Base-by-base conservation (phyloP, 805 yeast species). In the Pichia pseudocactophila region DNA sequence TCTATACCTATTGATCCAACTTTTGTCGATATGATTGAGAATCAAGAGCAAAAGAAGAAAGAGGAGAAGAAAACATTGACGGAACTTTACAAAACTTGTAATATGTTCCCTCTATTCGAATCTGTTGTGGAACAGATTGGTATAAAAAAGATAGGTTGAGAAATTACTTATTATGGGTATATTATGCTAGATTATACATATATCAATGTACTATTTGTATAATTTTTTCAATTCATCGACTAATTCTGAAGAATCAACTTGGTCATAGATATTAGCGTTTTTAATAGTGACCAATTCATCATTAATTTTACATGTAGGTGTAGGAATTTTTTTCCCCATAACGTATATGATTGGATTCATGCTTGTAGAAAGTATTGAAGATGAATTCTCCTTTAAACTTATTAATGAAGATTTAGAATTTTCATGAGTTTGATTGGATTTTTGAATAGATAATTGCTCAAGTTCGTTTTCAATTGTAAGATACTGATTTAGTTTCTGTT, bases 1-100 rank as follows among this genome's bases (percentile, higher is more conserved):
- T 78, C 78, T 41, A 78, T 92, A 4, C 99, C 99, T 0, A 85
- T 92, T 22, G 97, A 92, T 57, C 97, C 98, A 2, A 71, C 70
- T 39, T 92, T 94, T 65, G 90, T 85, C 30, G 87, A 85, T 51
- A 61, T 87, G 69, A 76, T 92, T n/a, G 99, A 92, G 59, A 68
- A 64, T 42, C 87, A 82, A 51, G 59, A 85, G 4, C 96, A 87
- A 56, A 62, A 64, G 41, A 80, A 78, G 51, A 59, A 68, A 39
- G 68, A 68, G 43, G 52, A 59, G 25, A 48, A 53, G 3, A 52
- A 56, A 16, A 55, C 54, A 4, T 50, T 74, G 34, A 51, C 66
- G 2, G 63, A 65, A 12, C 50, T 62, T 34, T 75, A 73, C 47
- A 43, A 54, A 31, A 52, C 53, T 27, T 58, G 64, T 19, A 64